Percentiles rank a stretch among this genome's conserved stretches.
Conservation (phyloP, 73 alveolate genomes). For the Blepharisma stoltei region DNA sequence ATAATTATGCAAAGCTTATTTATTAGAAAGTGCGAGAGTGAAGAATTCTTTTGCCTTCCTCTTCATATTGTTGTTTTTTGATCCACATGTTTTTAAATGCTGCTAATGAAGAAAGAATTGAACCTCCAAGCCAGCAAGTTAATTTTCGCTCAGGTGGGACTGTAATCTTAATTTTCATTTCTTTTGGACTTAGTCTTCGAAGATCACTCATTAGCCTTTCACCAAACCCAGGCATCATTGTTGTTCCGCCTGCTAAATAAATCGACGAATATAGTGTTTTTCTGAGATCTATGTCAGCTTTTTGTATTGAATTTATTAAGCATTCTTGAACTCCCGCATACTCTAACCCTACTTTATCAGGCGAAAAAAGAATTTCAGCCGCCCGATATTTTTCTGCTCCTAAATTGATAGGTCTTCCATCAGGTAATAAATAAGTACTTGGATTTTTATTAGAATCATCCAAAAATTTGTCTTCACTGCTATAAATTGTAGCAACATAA, state of each 20-base stretch:
- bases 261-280: slow-evolving; percentile 68
- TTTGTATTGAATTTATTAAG: slow-evolving; percentile 64
- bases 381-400: slow-evolving; percentile 74
- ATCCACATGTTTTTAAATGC: slow-evolving; percentile 65
- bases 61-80: slow-evolving; percentile 70
- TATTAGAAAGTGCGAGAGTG: slow-evolving; percentile 35
- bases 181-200: slow-evolving; percentile 66
- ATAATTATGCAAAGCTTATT: no score
- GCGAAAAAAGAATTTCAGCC: slow-evolving; percentile 75
- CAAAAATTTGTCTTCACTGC: slow-evolving; percentile 39
- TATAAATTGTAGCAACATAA: slow-evolving; percentile 51
- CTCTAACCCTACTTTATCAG: slow-evolving; percentile 46
- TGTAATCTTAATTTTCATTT: slow-evolving; percentile 59
- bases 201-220: slow-evolving; percentile 74
- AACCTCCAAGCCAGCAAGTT: slow-evolving; percentile 82
- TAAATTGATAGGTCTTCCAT: slow-evolving; percentile 58
- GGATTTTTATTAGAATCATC: slow-evolving; percentile 32
- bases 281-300: slow-evolving; percentile 70
- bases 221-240: slow-evolving; percentile 76
- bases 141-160: slow-evolving; percentile 79
- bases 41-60: slow-evolving; percentile 72
- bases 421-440: slow-evolving; percentile 69
- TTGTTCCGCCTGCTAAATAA: slow-evolving; percentile 79
- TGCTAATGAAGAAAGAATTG: slow-evolving; percentile 53
- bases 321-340: slow-evolving; percentile 59